These are phyloP conservation scores for Backusella liffmaniae DNA, from an alignment of 192 early-diverging fungal genomes.

Conservation along the genomic window DNA sequence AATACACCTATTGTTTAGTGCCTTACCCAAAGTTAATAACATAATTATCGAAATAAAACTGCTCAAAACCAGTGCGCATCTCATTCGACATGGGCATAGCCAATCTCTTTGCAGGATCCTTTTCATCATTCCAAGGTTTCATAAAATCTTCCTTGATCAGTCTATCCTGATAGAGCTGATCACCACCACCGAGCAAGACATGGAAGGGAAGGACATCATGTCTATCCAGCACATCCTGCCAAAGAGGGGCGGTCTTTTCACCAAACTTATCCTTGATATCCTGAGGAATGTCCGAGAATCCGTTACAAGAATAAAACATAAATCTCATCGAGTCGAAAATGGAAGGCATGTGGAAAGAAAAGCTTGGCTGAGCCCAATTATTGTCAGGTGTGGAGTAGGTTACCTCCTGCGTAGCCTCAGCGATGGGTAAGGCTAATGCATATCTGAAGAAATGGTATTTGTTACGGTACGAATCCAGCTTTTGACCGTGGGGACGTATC, in stretches of 20 bases:
- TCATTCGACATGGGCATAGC: constrained; percentile 13
- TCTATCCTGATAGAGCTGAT: constrained; percentile 69
- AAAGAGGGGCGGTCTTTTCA: constrained; percentile 51
- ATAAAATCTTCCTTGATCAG: constrained; percentile 56
- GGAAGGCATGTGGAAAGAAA: constrained; percentile 44
- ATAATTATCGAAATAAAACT: constrained; percentile 37
- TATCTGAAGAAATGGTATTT: constrained; percentile 66
- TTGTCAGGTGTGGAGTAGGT: constrained; percentile 37
- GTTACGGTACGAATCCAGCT: constrained; percentile 54
- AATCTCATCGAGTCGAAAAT: constrained; percentile 58
- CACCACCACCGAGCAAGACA: constrained; percentile 72
- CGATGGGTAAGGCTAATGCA: constrained; percentile 50
- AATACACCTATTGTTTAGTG: not conserved
- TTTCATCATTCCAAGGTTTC: constrained; percentile 55
- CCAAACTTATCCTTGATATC: constrained; percentile 48
- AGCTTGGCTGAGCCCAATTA: constrained; percentile 26
- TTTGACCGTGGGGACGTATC: constrained; percentile 13
- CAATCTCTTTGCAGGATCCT: constrained; percentile 29
- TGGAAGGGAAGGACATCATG: constrained; percentile 62
- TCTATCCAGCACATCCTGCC: constrained; percentile 66
- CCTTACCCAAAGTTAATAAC: constrained; percentile 25
- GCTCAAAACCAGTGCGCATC: constrained; percentile 30
- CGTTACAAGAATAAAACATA: constrained; percentile 73
- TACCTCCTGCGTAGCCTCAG: constrained; percentile 41
- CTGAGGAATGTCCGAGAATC: constrained; percentile 57